These are phyloP conservation scores for Diutina pseudorugosa DNA, from an alignment of 1,139 yeast species.

Conservation along the genomic window DNA sequence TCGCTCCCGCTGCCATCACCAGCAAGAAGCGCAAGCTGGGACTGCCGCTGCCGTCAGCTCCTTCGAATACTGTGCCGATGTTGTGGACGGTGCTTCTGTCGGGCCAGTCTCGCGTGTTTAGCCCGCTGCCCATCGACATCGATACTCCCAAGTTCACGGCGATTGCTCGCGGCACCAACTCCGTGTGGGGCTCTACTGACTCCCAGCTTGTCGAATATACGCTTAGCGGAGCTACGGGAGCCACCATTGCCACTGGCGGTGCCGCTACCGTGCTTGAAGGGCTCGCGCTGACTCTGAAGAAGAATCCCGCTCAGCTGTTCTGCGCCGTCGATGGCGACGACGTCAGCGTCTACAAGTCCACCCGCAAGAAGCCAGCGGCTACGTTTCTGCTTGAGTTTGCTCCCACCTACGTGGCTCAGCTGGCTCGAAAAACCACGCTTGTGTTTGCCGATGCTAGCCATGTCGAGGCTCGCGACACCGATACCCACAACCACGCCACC, in stretches of 20 bases:
- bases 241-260: background rate
- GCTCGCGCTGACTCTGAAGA: background rate
- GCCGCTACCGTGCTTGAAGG: background rate
- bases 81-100: background rate
- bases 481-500: background rate
- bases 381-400: background rate
- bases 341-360: background rate
- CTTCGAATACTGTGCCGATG: background rate
- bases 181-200: background rate
- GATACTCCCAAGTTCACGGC: background rate
- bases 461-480: background rate
- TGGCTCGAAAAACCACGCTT: background rate
- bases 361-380: background rate
- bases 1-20: background rate
- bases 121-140: background rate
- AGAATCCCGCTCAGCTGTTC: background rate
- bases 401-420: background rate
- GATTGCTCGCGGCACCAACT: background rate
- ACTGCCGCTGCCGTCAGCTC: background rate
- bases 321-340: background rate
- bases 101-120: background rate
- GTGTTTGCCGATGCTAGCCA: background rate
- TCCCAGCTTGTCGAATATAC: background rate
- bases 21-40: background rate
- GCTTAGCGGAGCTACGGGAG: background rate